Percentiles rank a stretch among this genome's conserved stretches.
Evolutionary conservation across 805 yeast species (phyloP).

Genomic region (Yarrowia alimentaria): DNA sequence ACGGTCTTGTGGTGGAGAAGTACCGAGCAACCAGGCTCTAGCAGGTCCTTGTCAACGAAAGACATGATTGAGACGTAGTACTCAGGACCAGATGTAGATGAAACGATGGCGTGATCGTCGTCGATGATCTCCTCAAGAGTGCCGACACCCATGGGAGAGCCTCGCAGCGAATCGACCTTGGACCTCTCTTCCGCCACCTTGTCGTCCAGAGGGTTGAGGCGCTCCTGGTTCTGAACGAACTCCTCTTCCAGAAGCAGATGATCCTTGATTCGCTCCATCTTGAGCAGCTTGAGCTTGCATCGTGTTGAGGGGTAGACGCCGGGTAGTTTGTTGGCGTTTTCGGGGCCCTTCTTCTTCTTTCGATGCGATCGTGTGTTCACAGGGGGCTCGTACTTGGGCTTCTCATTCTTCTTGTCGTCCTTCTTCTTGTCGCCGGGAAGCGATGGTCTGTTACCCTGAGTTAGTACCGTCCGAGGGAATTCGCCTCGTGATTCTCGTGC

Average conservation of each 20-base stretch:
- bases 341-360: conserved; percentile 81
- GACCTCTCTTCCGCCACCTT: conserved; percentile 95
- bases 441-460: conserved; percentile 40
- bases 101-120: conserved; percentile 98
- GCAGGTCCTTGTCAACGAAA: conserved; percentile 91
- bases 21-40: conserved; percentile 97
- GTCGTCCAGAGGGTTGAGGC: conserved; percentile 92
- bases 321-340: conserved; percentile 84
- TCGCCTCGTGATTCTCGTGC: too few relatives aligned
- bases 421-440: conserved; percentile 39
- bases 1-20: conserved; percentile 93
- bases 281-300: conserved; percentile 83
- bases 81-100: conserved; percentile 94
- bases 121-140: conserved; percentile 96
- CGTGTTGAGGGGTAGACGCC: conserved; percentile 87
- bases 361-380: conserved; percentile 91
- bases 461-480: not conserved
- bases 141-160: conserved; percentile 94
- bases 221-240: conserved; percentile 91
- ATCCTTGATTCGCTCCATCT: conserved; percentile 95
- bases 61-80: conserved; percentile 94
- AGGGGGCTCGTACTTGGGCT: conserved; percentile 98
- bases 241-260: conserved; percentile 93
- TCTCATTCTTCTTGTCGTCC: conserved; percentile 38
- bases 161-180: conserved; percentile 92